Conservation (phyloP, 208 protist genomes). For the Acanthamoeba royreba region DNA sequence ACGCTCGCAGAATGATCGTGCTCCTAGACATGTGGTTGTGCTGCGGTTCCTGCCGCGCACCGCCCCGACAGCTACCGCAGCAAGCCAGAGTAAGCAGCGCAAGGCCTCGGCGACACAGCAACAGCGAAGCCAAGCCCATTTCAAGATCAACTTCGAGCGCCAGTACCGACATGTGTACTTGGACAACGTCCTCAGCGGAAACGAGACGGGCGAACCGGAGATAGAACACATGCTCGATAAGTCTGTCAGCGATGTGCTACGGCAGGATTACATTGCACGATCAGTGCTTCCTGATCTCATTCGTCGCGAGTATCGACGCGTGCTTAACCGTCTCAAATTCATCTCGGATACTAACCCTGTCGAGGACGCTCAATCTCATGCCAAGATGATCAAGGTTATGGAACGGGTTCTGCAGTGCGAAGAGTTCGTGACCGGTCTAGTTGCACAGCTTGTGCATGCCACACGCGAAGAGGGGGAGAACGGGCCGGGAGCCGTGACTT, state of each 20-base stretch:
- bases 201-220: neutral
- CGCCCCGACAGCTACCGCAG: neutral
- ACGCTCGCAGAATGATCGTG: neutral
- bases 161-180: neutral
- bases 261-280: neutral
- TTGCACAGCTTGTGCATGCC: neutral
- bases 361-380: neutral
- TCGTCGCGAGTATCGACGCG: neutral
- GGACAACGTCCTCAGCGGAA: constrained; percentile 8
- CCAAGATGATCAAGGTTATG: neutral
- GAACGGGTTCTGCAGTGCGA: neutral
- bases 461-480: neutral
- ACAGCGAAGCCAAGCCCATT: neutral
- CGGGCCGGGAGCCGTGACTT: neutral
- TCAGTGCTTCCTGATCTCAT: neutral
- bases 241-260: neutral
- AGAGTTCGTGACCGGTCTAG: neutral
- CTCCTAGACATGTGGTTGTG: neutral
- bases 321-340: neutral
- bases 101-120: neutral
- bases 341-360: neutral
- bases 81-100: neutral
- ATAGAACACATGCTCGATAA: neutral
- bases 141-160: neutral
- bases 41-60: neutral